Conservation (phyloP, 495 filamentous ascomycete species). For the Neurospora sp. region DNA sequence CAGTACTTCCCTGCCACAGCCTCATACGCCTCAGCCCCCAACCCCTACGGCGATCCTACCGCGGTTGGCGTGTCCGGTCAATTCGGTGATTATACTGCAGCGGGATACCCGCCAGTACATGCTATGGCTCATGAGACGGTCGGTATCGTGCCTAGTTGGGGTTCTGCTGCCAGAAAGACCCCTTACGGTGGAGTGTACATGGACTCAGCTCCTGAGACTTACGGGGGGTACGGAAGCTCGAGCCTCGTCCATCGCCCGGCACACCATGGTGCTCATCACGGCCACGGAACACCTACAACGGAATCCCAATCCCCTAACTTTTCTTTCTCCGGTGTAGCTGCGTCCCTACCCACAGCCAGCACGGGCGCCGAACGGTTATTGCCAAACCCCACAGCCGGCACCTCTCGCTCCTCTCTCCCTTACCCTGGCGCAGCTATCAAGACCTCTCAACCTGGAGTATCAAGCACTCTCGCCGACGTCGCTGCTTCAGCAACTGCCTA, state of each 20-base stretch:
- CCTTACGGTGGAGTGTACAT: conserved; percentile 23
- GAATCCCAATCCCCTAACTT: conserved; percentile 24
- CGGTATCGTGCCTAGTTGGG: conserved; percentile 20
- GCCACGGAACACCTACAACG: conserved; percentile 8
- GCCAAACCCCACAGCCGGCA: conserved; percentile 22
- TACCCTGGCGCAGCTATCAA: conserved; percentile 15
- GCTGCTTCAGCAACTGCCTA: conserved; percentile 12
- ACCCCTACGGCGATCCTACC: neutral
- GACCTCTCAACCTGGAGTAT: conserved; percentile 8
- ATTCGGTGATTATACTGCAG: neutral
- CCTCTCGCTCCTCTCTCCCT: conserved; percentile 16
- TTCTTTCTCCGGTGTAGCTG: conserved; percentile 30
- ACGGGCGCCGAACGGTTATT: conserved; percentile 27
- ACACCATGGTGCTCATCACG: conserved; percentile 6
- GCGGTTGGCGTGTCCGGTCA: neutral
- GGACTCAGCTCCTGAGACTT: conserved; percentile 21
- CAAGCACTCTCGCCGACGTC: conserved; percentile 11
- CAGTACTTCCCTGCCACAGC: neutral
- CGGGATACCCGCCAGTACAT: conserved; percentile 5
- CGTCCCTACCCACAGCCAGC: conserved; percentile 25
- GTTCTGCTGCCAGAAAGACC: conserved; percentile 13
- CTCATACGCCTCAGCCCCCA: neutral
- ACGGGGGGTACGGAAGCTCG: conserved; percentile 15
- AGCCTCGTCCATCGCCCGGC: conserved; percentile 29
- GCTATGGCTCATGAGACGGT: conserved; percentile 21